Conservation (phyloP, 345 rosid species). For the Cardamine occulta region DNA sequence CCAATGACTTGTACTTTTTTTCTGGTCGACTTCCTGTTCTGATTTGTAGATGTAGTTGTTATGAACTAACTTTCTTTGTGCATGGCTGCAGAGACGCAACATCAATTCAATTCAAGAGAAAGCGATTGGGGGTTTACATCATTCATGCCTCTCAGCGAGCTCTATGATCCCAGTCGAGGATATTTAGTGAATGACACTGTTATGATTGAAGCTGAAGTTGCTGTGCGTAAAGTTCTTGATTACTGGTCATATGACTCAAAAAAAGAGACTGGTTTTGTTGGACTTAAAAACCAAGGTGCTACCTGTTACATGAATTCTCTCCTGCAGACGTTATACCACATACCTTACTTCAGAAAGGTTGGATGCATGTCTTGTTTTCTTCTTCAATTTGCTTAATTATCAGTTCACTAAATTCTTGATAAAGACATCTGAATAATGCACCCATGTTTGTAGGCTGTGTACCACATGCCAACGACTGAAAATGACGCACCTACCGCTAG, state of each 20-base stretch:
- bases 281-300: slow-evolving; percentile 98
- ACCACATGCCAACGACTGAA: slow-evolving; percentile 99
- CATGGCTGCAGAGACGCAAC: slow-evolving; percentile 77
- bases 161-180: slow-evolving; percentile 85
- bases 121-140: slow-evolving; percentile 99
- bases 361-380: slow-evolving; percentile 30
- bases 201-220: slow-evolving; percentile 93
- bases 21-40: slow-evolving; percentile 27
- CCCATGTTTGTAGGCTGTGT: slow-evolving; percentile 72
- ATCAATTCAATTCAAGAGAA: slow-evolving; percentile 94
- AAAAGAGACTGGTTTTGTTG: slow-evolving; percentile 98
- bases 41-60: slow-evolving; percentile 10
- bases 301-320: slow-evolving; percentile 99
- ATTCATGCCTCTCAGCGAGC: slow-evolving; percentile 91
- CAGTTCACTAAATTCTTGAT: background rate
- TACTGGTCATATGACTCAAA: slow-evolving; percentile 97
- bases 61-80: slow-evolving; percentile 12
- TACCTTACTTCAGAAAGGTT: slow-evolving; percentile 96
- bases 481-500: slow-evolving; percentile 94
- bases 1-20: slow-evolving; percentile 10
- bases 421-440: slow-evolving; percentile 33
- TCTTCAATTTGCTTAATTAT: slow-evolving; percentile 17
- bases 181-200: slow-evolving; percentile 75
- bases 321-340: slow-evolving; percentile 83
- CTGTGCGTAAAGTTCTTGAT: slow-evolving; percentile 80